Evolutionary conservation across 345 rosid species (phyloP), one percentile per base, ranked within the genome.

Genomic region (Ceriops zippeliana): DNA sequence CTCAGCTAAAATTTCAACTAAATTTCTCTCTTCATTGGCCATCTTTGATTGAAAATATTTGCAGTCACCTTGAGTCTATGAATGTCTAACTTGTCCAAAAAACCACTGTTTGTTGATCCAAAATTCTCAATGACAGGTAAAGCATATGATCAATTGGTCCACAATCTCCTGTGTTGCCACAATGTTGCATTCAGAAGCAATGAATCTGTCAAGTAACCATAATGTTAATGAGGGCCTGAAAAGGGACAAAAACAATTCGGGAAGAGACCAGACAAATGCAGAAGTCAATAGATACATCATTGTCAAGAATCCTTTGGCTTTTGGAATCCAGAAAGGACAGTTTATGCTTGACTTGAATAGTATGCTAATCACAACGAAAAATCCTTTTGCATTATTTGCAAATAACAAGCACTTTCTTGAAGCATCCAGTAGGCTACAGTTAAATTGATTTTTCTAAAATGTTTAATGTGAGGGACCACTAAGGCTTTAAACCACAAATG

Each of bases 1-100:
- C 51, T 68, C 76, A 22, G 63, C 76, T 17, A 68, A 65, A 28
- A 77, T 72, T 73, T 77, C 80, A 37, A 77, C 62, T 32, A 73
- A 24, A 69, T 34, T 65, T 53, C 22, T 73, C 24, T 68, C 80
- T 38, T 72, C 70, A 42, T 22, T 31, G 1, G 27, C 74, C 79
- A 75, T 75, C 58, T 52, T 61, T 28, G 21, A 24, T 35, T 49
- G 34, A 13, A 19, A 49, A 27, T 9, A 21, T 58, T 58, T 49
- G 24, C 5, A 11, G 5, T 56, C 13, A 54, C 24, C 47, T 68
- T 5, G 30, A 54, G 52, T 17, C 37, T 38, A 10, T 38, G 16
- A 38, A 30, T 30, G 42, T 10, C 24, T 35, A 62, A n/a, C 27
- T 35, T 21, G 49, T 61, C 51, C 28, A 34, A 2, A 11, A 21